Base-by-base conservation (phyloP, 1,284 basidiomycete species). In the Ustilago loliicola region DNA sequence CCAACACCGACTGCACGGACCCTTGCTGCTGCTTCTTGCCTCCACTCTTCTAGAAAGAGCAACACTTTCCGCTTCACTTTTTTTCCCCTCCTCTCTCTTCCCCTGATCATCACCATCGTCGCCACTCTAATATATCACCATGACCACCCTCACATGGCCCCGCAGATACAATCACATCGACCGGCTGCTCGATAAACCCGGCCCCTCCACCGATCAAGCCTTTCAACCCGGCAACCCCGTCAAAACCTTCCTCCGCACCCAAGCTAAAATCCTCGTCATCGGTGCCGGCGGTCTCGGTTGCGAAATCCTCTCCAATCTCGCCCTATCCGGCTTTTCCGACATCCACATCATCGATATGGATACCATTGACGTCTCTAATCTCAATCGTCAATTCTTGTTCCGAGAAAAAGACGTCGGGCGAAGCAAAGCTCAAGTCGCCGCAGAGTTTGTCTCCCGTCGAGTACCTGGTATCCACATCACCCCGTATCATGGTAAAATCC, bases 261-360 rank as follows among this genome's bases (percentile, higher is more conserved):
- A 93, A 79, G 93, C 92, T 87, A 98, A 97, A 89, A 92, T 98
- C 79, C 91, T 99, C 53, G 96, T 99, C 76, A 98, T 99, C 80
- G 97, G 82, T 21, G 81, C 80, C 1, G 85, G 85, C 21, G 85
- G 85, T 3, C 79, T 86, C 3, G 85, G 85, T 13, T 85, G 85
- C 70, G 85, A 86, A 61, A 85, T 86, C 55, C 78, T 86, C n/a
- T 72, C 80, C 58, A 86, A 86, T 34, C 59, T 79, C 27, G 80
- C 83, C 1, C 67, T 83, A 8, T 92, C 94, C 60, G 97, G 97
- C 23, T 99, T 99, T 90, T 93, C 93, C 86, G 93, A 99, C 84
- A 97, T 99, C 74, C 94, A 99, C 88, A 95, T 99, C 79, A 99
- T 99, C 86, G 97, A 99, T 89, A 99, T 99, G 96, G 97, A 99